Base-by-base conservation (phyloP, 306 rosid genomes). In the Prunus padus region DNA sequence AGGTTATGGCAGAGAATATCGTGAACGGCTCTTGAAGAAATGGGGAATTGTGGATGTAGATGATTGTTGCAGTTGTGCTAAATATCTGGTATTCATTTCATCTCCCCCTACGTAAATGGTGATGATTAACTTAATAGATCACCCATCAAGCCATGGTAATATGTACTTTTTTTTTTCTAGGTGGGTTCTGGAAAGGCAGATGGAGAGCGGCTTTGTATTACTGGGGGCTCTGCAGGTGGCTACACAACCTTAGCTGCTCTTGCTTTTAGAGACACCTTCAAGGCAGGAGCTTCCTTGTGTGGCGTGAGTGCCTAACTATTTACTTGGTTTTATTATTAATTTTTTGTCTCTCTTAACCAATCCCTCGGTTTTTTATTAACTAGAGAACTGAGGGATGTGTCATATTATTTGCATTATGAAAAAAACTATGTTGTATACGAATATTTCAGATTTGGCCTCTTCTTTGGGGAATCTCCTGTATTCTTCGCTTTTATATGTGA, bases 31-130 rank as follows among this genome's bases (percentile, higher is more conserved):
- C 68, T 84, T 92, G 84, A 80, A 83, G 74, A 77, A n/a, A 28
- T 96, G 99, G 99, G 99, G 99, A 74, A 82, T 96, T 83, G 98
- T 96, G 78, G 99, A 96, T 83, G 98, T 96, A 51, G 70, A 96
- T 82, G 98, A 96, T 84, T 96, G 98, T 81, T 92, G 98, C 77
- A 90, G 96, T 71, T 92, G 97, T 86, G 97, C 97, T 54, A 90
- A 50, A 83, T 89, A 84, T 89, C 83, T 96, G 99, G 99, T 92
- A 86, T 72, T 47, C 78, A 33, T 56, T 50, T 78, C 71, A 33
- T 74, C 55, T 60, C n/a, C 18, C 22, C 45, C 76, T 18, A 26
- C 59, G 1, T 3, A 15, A 9, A 50, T 50, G 33, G 49, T 55
- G 20, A 30, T 45, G 33, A 8, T 67, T 45, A 64, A 8, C 31